These are phyloP conservation scores for Fusarium nurragi DNA, from an alignment of 2,329 filamentous ascomycete genomes.

Conservation along the genomic window DNA sequence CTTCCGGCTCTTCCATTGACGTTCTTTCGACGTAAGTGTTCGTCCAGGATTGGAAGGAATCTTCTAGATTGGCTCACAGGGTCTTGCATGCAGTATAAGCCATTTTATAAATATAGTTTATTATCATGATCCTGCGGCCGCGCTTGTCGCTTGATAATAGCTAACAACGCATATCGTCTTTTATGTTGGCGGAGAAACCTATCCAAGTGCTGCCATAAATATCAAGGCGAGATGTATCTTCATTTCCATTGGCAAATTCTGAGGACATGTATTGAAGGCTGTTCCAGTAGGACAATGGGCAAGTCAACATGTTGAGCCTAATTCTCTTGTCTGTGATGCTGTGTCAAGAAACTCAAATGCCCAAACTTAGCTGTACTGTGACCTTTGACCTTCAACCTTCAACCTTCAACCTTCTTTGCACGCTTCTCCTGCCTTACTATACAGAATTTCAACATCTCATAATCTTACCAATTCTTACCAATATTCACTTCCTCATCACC, in stretches of 20 bases:
- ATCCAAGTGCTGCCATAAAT: not conserved
- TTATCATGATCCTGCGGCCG: not conserved
- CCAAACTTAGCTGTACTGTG: not conserved
- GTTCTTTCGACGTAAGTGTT: not conserved
- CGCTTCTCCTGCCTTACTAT: not conserved
- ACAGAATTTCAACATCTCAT: not conserved
- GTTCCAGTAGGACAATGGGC: too few species aligned
- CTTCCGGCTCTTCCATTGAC: not conserved
- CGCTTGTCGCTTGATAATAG: not conserved
- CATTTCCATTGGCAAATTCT: too few species aligned
- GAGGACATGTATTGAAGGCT: too few species aligned
- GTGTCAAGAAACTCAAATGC: not conserved
- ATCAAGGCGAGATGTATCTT: too few species aligned
- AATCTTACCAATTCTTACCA: slow-evolving; percentile 18
- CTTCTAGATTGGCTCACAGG: not conserved
- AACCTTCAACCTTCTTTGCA: not conserved
- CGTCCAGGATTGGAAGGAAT: not conserved
- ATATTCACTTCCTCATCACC: not conserved
- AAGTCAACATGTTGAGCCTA: too few species aligned
- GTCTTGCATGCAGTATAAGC: not conserved
- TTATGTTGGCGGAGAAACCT: not conserved
- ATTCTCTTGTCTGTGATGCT: too few species aligned
- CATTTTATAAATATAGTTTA: not conserved
- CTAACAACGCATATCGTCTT: not conserved
- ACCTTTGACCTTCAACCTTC: not conserved